Percentiles rank a stretch among this genome's conserved stretches.
Evolutionary conservation across 352 stramenopile genomes (phyloP).

Genomic region (Halophytophthora polymorphica): DNA sequence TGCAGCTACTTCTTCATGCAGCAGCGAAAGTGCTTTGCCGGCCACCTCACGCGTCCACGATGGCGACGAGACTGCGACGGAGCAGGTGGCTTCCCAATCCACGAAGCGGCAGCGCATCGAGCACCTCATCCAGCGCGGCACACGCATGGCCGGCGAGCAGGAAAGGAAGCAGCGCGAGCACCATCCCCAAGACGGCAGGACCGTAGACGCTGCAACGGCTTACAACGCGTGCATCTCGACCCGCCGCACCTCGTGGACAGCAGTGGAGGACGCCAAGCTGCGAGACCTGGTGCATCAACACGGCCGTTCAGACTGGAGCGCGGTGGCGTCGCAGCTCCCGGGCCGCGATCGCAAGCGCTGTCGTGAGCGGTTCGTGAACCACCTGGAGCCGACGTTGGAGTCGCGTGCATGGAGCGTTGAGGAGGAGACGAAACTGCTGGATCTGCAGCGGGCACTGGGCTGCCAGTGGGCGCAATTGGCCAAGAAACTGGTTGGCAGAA

Average conservation of each 20-base stretch:
- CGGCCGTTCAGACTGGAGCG: conserved; percentile 32
- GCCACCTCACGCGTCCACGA: background rate
- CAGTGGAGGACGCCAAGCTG: conserved; percentile 45
- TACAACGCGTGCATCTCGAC: background rate
- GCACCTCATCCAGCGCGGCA: conserved; percentile 46
- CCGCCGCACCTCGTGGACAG: conserved; percentile 39
- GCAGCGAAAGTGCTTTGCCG: no score
- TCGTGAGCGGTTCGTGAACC: conserved; percentile 72
- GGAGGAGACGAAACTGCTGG: conserved; percentile 43
- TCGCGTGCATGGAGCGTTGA: conserved; percentile 29
- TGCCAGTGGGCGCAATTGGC: conserved; percentile 41
- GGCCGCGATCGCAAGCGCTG: conserved; percentile 60
- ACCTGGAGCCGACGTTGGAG: conserved; percentile 40
- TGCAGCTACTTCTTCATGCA: no score
- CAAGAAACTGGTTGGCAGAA: conserved; percentile 25
- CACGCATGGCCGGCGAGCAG: conserved; percentile 30
- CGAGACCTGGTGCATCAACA: conserved; percentile 32
- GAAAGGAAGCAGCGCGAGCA: conserved; percentile 4
- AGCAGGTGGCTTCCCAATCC: no score
- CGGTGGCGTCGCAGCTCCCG: conserved; percentile 39
- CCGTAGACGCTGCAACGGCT: conserved; percentile 2
- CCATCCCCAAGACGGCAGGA: background rate
- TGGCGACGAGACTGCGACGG: background rate
- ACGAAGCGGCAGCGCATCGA: conserved; percentile 60
- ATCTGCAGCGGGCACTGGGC: conserved; percentile 28